Percentiles rank a stretch among this genome's conserved stretches.
phyloP scores from a whole-genome alignment of 2,329 filamentous ascomycete species.

The Chrysosporium keratinophilum region DNA sequence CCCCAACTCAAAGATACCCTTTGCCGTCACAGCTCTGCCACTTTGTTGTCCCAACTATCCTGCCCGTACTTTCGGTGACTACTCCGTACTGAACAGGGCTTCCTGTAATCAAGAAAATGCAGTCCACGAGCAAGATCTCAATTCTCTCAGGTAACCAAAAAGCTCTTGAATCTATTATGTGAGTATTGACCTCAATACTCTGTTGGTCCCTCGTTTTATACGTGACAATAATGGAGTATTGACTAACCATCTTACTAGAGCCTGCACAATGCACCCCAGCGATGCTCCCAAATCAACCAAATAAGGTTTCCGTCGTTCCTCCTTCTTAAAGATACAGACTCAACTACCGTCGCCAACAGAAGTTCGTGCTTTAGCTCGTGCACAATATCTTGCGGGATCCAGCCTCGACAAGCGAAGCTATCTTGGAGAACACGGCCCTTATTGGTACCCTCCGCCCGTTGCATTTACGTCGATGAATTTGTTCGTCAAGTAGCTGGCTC shows the following conservation, averaged over 20 bases:
- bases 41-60: no score
- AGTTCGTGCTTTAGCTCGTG: neutral
- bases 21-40: no score
- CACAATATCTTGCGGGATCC: neutral
- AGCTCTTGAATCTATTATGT: neutral
- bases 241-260: neutral
- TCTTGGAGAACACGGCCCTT: neutral
- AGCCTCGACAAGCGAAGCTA: neutral
- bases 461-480: constrained; percentile 16
- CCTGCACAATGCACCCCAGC: neutral
- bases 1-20: no score
- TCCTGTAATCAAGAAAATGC: neutral
- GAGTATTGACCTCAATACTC: neutral
- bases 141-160: constrained; percentile 6
- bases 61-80: no score
- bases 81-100: neutral
- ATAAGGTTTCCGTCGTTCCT: neutral
- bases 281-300: neutral
- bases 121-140: neutral
- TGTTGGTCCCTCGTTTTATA: no score
- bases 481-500: constrained; percentile 21
- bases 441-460: constrained; percentile 7
- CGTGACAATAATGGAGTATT: no score
- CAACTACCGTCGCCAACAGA: constrained; percentile 5
- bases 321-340: constrained; percentile 1